Percentiles rank a stretch among this genome's conserved stretches.
These are phyloP conservation scores for Limonomyces culmigenus DNA, from an alignment of 1,284 basidiomycete genomes.

Conservation along the genomic window DNA sequence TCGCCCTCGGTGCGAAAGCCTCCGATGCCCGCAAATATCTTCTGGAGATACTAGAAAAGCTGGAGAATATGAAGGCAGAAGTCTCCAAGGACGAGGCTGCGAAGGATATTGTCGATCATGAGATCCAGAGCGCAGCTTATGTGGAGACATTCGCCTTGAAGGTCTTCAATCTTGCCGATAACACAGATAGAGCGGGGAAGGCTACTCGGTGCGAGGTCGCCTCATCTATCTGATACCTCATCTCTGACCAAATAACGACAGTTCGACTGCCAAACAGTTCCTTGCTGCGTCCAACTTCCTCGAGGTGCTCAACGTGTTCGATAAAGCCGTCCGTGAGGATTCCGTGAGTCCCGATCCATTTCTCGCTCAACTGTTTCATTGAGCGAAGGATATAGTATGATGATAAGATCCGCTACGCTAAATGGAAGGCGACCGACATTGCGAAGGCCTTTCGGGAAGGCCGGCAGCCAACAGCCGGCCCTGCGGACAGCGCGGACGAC, in stretches of 20 bases:
- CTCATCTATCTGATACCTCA: background rate
- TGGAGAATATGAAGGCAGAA: constrained; percentile 70
- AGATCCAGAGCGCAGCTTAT: constrained; percentile 72
- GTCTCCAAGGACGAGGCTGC: constrained; percentile 20
- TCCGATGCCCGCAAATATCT: constrained; percentile 53
- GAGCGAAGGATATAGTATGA: constrained; percentile 26
- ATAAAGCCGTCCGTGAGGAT: constrained; percentile 33
- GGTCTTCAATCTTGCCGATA: constrained; percentile 81
- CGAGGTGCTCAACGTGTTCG: constrained; percentile 68
- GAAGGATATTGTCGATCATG: constrained; percentile 74
- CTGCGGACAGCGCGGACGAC: too few species aligned
- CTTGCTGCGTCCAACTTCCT: constrained; percentile 78
- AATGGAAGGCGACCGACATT: constrained; percentile 88
- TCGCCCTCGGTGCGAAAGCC: constrained; percentile 48
- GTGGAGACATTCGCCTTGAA: constrained; percentile 89
- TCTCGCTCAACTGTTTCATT: constrained; percentile 4
- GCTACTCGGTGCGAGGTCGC: constrained; percentile 43
- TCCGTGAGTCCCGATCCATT: constrained; percentile 16
- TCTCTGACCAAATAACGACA: constrained; percentile 5
- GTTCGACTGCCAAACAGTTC: constrained; percentile 74
- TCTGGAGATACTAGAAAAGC: constrained; percentile 53
- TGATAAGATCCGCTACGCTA: constrained; percentile 75
- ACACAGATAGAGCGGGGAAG: constrained; percentile 68
- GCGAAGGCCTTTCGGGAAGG: constrained; percentile 82
- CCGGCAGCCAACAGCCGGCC: constrained; percentile 50